Base-by-base conservation (phyloP, 75 land plant species). In the Larix kaempferi region DNA sequence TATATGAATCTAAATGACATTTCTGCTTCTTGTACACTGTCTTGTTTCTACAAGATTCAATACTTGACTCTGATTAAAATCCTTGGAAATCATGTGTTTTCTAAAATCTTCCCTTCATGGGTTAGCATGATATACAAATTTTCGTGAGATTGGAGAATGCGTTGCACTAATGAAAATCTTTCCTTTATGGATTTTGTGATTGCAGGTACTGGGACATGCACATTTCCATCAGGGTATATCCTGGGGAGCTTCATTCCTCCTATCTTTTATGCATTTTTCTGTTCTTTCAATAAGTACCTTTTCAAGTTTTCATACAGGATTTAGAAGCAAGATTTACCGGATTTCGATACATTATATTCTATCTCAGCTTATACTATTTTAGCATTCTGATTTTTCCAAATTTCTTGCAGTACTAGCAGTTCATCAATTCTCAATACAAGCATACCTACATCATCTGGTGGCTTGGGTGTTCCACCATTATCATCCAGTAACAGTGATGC, bases 391-490 rank as follows among this genome's bases (percentile, higher is more conserved):
- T 19, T 67, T 67, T 67, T 21, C 22, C 39, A 67, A 67, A 39
- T 67, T 17, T 39, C 54, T 26, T 54, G 57, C 75, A 73, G 75
- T 26, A 26, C 17, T 26, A 26, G 29, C 25, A 7, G 75, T 13
- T 73, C 75, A 55, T 52, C 75, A 19, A 27, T 73, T 55, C 75
- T 73, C 23, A 73, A 73, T 55, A 73, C 75, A 73, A 73, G 75
- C 57, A 73, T 52, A 21, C 55, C 55, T 21, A 16, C 12, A 21
- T 1, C 59, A 60, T 19, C 22, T 5, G 75, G 75, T 49, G 75
- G 75, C 26, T 55, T 73, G 35, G 75, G 75, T 41, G 22, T 73
- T 23, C 14, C 75, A 73, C 75, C 75, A 26, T 12, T 27, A 14
- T 49, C 39, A 16, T 23, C 33, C 57, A 73, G 33, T 25, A 67